These are phyloP conservation scores for Kwoniella sp. DNA, from an alignment of 768 basidiomycete genomes.

Conservation along the genomic window DNA sequence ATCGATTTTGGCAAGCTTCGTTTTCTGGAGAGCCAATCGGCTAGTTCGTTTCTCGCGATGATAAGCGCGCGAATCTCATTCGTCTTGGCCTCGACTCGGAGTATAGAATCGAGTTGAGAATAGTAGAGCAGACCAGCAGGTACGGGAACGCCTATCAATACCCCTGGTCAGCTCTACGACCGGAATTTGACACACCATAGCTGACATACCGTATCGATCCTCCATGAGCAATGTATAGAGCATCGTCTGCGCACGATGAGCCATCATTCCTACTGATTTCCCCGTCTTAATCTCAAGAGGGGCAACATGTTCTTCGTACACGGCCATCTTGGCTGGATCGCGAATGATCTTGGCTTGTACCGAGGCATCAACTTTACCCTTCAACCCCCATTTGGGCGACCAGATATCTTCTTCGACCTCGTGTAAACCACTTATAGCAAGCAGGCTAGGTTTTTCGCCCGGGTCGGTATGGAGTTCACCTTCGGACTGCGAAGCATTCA, in stretches of 20 bases:
- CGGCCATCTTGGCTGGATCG: conserved; percentile 52
- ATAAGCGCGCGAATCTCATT: conserved; percentile 85
- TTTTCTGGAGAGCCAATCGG: conserved; percentile 63
- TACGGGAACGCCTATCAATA: conserved; percentile 65
- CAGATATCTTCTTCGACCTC: conserved; percentile 97
- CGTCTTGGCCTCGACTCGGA: conserved; percentile 73
- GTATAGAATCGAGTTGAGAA: conserved; percentile 84
- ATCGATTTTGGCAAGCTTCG: conserved; percentile 21
- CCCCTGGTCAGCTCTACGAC: not conserved
- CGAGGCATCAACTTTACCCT: conserved; percentile 92
- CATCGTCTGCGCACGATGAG: conserved; percentile 98
- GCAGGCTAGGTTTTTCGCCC: conserved; percentile 58
- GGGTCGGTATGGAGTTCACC: conserved; percentile 73
- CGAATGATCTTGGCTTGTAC: conserved; percentile 67
- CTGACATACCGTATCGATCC: conserved; percentile 71
- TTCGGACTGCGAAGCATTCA: conserved; percentile 59
- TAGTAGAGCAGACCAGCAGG: conserved; percentile 87
- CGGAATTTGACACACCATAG: not conserved
- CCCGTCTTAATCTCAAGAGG: conserved; percentile 99
- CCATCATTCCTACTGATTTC: conserved; percentile 71
- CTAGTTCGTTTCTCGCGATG: conserved; percentile 80
- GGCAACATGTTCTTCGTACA: conserved; percentile 43
- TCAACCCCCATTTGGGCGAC: conserved; percentile 91
- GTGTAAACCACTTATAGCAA: conserved; percentile 74
- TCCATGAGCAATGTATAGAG: conserved; percentile 86